A percentile compares a stretch with the other conserved stretches of the same genome.
phyloP scores from a whole-genome alignment of 1,284 basidiomycete genomes.

The Cutaneotrichosporon dermatis region DNA sequence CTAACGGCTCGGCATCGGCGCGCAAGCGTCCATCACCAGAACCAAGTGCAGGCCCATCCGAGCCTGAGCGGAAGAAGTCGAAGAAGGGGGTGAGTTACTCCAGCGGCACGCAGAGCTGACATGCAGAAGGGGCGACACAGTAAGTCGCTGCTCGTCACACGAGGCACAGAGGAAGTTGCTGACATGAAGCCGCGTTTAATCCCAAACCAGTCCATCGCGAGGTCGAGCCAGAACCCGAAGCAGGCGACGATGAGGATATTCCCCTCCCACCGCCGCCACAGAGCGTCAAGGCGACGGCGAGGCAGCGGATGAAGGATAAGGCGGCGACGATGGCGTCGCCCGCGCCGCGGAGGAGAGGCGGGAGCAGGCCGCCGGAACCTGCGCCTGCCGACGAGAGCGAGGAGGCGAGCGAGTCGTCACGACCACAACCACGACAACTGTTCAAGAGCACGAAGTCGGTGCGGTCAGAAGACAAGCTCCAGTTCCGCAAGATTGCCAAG shows the following conservation, averaged over 20 bases:
- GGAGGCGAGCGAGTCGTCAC: neutral
- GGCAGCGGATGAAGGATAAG: slow-evolving; percentile 1
- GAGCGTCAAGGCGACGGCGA: slow-evolving; percentile 32
- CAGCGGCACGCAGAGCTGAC: neutral
- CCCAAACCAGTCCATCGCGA: slow-evolving; percentile 3
- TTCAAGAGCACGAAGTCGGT: neutral
- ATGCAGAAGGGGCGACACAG: neutral
- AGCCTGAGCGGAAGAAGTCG: neutral
- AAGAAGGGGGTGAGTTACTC: neutral
- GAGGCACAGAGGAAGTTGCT: neutral
- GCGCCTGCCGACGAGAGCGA: neutral
- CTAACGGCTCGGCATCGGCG: neutral
- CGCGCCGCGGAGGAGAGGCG: slow-evolving; percentile 4
- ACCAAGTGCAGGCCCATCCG: neutral
- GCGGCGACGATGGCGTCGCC: slow-evolving; percentile 6
- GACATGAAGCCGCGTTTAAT: slow-evolving; percentile 8
- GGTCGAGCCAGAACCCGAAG: neutral
- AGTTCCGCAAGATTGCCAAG: slow-evolving; percentile 18
- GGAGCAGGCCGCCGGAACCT: neutral
- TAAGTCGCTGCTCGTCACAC: neutral
- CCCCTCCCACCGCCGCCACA: slow-evolving; percentile 39
- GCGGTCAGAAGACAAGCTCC: slow-evolving; percentile 4
- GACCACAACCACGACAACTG: neutral
- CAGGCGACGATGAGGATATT: slow-evolving; percentile 13
- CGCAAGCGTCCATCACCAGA: neutral